Evolutionary conservation across 2,329 filamentous ascomycete genomes (phyloP).

Genomic region (Trichoderma endophyticum): DNA sequence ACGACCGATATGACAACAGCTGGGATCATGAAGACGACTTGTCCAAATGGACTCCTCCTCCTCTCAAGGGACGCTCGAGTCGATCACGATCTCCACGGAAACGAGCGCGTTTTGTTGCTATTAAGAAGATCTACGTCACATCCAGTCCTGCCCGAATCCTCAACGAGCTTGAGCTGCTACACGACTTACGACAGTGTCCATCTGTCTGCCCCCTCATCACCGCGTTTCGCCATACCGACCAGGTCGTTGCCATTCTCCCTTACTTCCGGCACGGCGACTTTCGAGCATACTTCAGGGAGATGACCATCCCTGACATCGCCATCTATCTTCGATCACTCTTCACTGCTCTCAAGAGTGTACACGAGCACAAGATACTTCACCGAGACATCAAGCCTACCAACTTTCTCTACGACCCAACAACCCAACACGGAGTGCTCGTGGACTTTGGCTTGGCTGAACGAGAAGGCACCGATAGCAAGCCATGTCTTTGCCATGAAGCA

Average conservation of each 20-base stretch:
- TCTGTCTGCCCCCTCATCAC: constrained; percentile 95
- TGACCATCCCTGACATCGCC: constrained; percentile 81
- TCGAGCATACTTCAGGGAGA: constrained; percentile 86
- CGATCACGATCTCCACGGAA: constrained; percentile 30
- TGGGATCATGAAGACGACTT: constrained; percentile 76
- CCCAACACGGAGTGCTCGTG: constrained; percentile 85
- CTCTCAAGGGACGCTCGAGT: constrained; percentile 50
- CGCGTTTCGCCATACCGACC: constrained; percentile 90
- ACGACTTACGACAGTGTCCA: constrained; percentile 77
- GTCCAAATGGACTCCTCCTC: constrained; percentile 67
- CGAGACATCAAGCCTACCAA: constrained; percentile 98
- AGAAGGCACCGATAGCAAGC: constrained; percentile 71
- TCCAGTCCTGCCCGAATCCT: constrained; percentile 90
- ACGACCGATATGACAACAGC: constrained; percentile 77
- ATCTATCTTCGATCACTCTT: constrained; percentile 89
- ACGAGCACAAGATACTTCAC: constrained; percentile 81
- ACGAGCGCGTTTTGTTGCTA: constrained; percentile 75
- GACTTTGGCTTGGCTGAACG: constrained; percentile 96
- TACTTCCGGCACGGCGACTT: constrained; percentile 97
- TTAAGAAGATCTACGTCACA: constrained; percentile 99
- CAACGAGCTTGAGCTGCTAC: constrained; percentile 91
- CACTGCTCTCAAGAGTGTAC: constrained; percentile 77
- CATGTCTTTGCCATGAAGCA: constrained; percentile 75
- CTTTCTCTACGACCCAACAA: constrained; percentile 83
- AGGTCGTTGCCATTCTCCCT: constrained; percentile 90